Evolutionary conservation across 331 rosid species (phyloP).

Genomic region (Stylosanthes scabra): DNA sequence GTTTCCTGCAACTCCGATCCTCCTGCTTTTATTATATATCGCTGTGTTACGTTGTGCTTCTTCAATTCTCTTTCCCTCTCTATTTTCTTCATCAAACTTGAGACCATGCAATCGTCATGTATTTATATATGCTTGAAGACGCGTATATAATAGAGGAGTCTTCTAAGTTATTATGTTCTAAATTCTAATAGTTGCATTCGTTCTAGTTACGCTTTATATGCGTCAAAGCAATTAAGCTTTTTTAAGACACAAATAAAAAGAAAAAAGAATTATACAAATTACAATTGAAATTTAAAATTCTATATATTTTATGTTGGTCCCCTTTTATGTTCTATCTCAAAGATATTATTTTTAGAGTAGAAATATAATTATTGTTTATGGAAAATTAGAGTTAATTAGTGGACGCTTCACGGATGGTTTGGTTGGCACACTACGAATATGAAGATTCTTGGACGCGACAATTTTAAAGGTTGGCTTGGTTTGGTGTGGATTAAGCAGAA

Average conservation of each 20-base stretch:
- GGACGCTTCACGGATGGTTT: conserved; percentile 6
- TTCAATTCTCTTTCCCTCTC: not conserved
- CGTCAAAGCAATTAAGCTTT: conserved; percentile 15
- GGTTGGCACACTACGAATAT: not conserved
- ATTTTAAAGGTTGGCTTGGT: not conserved
- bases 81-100: conserved; percentile 1
- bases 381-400: not conserved
- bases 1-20: not conserved
- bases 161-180: conserved; percentile 26
- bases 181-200: too few species aligned
- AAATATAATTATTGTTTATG: not conserved
- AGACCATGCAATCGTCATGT: not conserved
- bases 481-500: not conserved
- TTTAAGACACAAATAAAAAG: not conserved
- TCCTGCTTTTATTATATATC: not conserved
- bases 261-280: too few species aligned
- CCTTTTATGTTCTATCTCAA: too few species aligned
- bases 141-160: not conserved
- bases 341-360: too few species aligned
- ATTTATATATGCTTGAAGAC: not conserved
- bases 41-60: not conserved
- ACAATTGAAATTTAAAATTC: too few species aligned
- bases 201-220: not conserved
- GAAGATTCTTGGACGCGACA: conserved; percentile 13
- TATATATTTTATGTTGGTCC: too few species aligned